Evolutionary conservation across 108 stramenopile genomes (phyloP).

Genomic region (Schizochytrium sp.): DNA sequence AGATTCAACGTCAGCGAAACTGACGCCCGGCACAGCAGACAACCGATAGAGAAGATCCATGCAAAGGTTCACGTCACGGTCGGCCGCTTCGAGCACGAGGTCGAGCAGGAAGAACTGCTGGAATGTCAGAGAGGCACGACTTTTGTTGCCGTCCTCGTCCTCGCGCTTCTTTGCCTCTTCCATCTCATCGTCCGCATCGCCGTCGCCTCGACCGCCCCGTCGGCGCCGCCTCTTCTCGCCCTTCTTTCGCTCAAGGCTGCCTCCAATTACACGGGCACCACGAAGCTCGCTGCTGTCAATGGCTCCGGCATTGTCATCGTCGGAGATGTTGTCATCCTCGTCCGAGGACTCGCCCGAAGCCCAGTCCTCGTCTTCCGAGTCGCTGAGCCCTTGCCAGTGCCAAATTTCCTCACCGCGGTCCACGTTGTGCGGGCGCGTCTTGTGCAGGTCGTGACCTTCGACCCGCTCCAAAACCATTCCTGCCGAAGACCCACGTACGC

Average conservation of each 20-base stretch:
- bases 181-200: neutral
- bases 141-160: slow-evolving; percentile 2
- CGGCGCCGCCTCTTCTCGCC: neutral
- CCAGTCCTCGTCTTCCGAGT: slow-evolving; percentile 27
- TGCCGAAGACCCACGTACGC: neutral
- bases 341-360: neutral
- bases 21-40: slow-evolving; percentile 11
- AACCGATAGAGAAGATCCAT: neutral
- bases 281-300: too few relatives aligned
- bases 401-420: slow-evolving; percentile 24
- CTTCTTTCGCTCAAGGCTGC: too few relatives aligned
- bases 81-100: slow-evolving; percentile 4
- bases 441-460: slow-evolving; percentile 4
- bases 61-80: neutral
- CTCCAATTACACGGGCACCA: too few relatives aligned
- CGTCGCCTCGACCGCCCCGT: neutral
- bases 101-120: slow-evolving; percentile 18
- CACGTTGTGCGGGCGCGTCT: neutral
- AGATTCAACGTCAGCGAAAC: neutral
- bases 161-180: neutral
- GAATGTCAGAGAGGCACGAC: neutral
- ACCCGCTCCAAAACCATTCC: neutral
- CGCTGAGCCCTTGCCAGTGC: slow-evolving; percentile 32
- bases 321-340: neutral
- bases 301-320: too few relatives aligned